Base-by-base conservation (phyloP, 2,329 filamentous ascomycete genomes). In the Penicillium sp. region DNA sequence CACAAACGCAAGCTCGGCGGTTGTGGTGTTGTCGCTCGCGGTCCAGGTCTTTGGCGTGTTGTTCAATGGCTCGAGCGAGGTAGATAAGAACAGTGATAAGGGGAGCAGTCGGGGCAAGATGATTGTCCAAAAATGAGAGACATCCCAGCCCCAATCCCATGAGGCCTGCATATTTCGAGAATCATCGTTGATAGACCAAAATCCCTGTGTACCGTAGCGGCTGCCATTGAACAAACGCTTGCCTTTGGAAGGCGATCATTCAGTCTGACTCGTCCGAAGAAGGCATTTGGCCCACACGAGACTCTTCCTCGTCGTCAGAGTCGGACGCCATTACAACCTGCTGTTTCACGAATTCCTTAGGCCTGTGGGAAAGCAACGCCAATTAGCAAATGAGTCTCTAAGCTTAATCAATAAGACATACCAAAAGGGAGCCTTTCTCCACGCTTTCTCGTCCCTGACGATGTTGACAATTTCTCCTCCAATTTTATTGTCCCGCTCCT, bases 341-440 rank as follows among this genome's bases (percentile, higher is more conserved):
- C 77, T 61, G 81, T 74, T 88, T 92, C 37, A 80, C 78, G 67
- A 96, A 96, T 69, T 93, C 86, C 70, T 86, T 85, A 3, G 91
- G 91, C 89, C 90, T 92, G 65, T 14, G 45, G 35, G 31, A 45
- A 37, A 45, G n/a, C 54, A 37, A 50, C 50, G 44, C 26, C 42
- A 43, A 46, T 67, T 56, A 66, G 53, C 28, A 45, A 30, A 56
- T 19, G 38, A 35, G 25, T 41, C 11, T 6, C 37, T n/a, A 36
- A 17, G 11, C 17, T 19, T 12, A 44, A 35, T 35, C 19, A 26
- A 22, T 33, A 48, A 28, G 14, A 72, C 78, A 51, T 68, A 93
- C 94, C 94, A 97, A 72, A 93, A 99, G 10, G 80, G 67, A 77
- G 89, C 86, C 76, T 96, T 96, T 68, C 91, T 85, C 94, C 94